These are phyloP conservation scores for Trichoderma orchidacearum DNA, from an alignment of 495 filamentous ascomycete species.

Conservation along the genomic window DNA sequence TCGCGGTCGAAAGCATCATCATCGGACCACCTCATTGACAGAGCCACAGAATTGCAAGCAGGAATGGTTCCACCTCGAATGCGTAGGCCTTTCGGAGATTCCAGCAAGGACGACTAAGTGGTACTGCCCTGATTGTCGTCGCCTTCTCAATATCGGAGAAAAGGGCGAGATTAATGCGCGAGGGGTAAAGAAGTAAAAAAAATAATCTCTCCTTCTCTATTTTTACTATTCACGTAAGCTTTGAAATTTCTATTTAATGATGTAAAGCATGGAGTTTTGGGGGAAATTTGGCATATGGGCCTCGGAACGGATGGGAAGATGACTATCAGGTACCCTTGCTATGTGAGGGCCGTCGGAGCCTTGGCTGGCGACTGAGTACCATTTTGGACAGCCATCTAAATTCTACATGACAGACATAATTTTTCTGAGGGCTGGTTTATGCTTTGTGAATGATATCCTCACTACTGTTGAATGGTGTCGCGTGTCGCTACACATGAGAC, in stretches of 20 bases:
- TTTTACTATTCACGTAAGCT: not conserved
- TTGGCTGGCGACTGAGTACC: not conserved
- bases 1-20: no score
- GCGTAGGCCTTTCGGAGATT: conserved; percentile 53
- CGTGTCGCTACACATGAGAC: no score
- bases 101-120: conserved; percentile 74
- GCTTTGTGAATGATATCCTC: no score
- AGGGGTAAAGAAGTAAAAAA: conserved; percentile 35
- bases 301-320: not conserved
- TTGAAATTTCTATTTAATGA: no score
- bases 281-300: not conserved
- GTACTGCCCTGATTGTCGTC: conserved; percentile 84
- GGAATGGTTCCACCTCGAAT: conserved; percentile 93
- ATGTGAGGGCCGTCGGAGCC: not conserved
- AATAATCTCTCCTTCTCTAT: no score
- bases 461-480: no score
- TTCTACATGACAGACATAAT: not conserved
- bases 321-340: not conserved
- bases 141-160: conserved; percentile 47
- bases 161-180: conserved; percentile 40
- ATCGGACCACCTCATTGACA: not conserved
- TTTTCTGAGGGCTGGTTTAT: no score
- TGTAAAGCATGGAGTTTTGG: not conserved
- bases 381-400: not conserved
- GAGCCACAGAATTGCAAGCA: conserved; percentile 42